Base-by-base conservation (phyloP, 345 rosid genomes). In the Erysimum cheiranthoides region DNA sequence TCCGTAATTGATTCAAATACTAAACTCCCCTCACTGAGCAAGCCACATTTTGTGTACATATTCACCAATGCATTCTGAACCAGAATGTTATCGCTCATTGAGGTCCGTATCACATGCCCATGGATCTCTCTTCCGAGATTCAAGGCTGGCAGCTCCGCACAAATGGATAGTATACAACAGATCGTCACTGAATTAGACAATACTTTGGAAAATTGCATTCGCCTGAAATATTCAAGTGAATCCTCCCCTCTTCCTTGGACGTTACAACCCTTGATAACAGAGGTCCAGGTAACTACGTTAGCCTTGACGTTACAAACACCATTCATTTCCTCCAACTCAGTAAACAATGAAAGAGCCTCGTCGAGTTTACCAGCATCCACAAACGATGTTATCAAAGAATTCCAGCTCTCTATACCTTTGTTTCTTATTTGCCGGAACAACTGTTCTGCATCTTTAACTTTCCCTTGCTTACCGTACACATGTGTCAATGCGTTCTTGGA, bases 21-120 rank as follows among this genome's bases (percentile, higher is more conserved):
- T 10, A 51, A 34, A 71, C 30, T 66, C 14, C 88, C 93, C 66
- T 83, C 82, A 8, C 31, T 56, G 39, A 88, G 81, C 63, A 80
- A 78, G 73, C 97, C 90, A 63, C 90, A 86, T 79, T 85, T 89
- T 70, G 84, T 81, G 82, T 87, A 93, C 97, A 88, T 85, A 53
- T 82, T 87, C 61, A 91, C 84, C 75, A 93, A 84, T 28, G 90
- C 84, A 66, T 89, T 91, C 66, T 65, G 82, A 45, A 89, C 93
- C 17, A 88, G 81, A 76, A 88, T 83, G 79, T 84, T 89, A 50
- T 64, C 62, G 53, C 78, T 56, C 83, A 88, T 83, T 31, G 59
- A 68, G 7, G 87, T 78, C 79, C 88, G 85, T 35, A 81, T 61
- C 50, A 82, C 80, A 74, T 86, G 87, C 36, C 90, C 88, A 80